Conservation (phyloP, 768 basidiomycete species). For the Russula griseocarnosa region DNA sequence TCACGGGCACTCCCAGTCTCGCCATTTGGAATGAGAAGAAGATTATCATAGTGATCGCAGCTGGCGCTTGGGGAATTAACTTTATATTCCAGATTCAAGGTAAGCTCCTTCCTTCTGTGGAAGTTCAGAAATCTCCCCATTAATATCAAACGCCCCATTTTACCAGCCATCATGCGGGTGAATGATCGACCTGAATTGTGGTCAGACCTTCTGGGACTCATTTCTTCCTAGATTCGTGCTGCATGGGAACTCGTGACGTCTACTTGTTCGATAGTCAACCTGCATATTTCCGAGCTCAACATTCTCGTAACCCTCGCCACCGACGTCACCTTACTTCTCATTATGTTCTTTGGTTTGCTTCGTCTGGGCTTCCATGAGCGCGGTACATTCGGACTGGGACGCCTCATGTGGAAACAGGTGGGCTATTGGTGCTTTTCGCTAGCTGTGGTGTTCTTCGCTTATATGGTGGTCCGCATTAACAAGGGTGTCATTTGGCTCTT, state of each 20-base stretch:
- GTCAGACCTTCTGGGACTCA: background rate
- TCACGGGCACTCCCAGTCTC: background rate
- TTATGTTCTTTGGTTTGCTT: background rate
- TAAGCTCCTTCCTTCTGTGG: too few species aligned
- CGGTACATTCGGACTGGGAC: background rate
- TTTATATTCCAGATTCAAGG: too few species aligned
- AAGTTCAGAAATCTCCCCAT: too few species aligned
- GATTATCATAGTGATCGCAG: too few species aligned
- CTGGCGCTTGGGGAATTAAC: too few species aligned
- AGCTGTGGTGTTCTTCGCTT: background rate
- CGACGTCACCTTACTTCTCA: background rate
- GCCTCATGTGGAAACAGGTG: conserved; percentile 5
- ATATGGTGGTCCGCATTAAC: background rate
- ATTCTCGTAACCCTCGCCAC: background rate
- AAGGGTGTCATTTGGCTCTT: conserved; percentile 6
- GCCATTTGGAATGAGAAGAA: background rate
- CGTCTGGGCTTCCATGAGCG: background rate
- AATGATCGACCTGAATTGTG: too few species aligned
- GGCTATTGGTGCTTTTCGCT: background rate
- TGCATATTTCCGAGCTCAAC: background rate
- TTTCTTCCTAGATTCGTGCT: background rate
- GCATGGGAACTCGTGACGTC: too few species aligned
- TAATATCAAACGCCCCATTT: too few species aligned
- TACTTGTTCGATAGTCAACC: too few species aligned
- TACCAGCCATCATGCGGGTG: too few species aligned